A percentile compares a stretch with the other conserved stretches of the same genome.
Conservation (phyloP, 2,329 filamentous ascomycete species). For the Aspergillus sp. region DNA sequence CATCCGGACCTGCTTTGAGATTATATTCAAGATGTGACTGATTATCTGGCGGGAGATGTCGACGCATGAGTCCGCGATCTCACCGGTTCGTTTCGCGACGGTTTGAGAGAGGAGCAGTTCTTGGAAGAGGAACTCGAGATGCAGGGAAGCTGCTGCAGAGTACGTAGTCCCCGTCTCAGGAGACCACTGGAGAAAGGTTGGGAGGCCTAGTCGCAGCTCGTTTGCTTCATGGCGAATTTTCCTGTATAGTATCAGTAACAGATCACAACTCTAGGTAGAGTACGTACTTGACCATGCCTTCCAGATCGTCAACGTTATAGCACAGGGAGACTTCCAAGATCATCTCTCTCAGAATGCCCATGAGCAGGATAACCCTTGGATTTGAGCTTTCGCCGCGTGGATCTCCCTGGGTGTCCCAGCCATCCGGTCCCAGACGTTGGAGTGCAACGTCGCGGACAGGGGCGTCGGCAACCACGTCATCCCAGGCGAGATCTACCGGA, state of each 20-base stretch:
- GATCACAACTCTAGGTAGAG: neutral
- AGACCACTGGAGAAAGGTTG: constrained; percentile 10
- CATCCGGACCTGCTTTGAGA: constrained; percentile 1
- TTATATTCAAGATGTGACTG: neutral
- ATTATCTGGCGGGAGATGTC: constrained; percentile 5
- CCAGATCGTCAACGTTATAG: too few relatives aligned
- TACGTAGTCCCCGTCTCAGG: neutral
- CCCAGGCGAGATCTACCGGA: constrained; percentile 23
- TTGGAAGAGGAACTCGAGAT: constrained; percentile 22
- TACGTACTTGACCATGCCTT: constrained; percentile 2
- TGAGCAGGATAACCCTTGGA: too few relatives aligned
- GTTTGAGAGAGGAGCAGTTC: constrained; percentile 22
- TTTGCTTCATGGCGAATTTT: neutral
- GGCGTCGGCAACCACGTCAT: constrained; percentile 16
- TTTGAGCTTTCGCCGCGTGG: neutral
- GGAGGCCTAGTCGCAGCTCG: constrained; percentile 1
- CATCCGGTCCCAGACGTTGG: constrained; percentile 16
- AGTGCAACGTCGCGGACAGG: constrained; percentile 11
- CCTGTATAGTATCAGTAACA: neutral
- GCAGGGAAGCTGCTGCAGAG: neutral
- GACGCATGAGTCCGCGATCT: neutral
- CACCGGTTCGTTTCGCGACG: constrained; percentile 14
- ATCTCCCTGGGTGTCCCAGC: constrained; percentile 21
- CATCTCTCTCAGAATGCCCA: too few relatives aligned
- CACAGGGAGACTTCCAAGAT: too few relatives aligned